Percentiles rank a stretch among this genome's conserved stretches.
These are phyloP conservation scores for Rhodomyrtus tomentosa DNA, from an alignment of 345 rosid species.

Conservation along the genomic window DNA sequence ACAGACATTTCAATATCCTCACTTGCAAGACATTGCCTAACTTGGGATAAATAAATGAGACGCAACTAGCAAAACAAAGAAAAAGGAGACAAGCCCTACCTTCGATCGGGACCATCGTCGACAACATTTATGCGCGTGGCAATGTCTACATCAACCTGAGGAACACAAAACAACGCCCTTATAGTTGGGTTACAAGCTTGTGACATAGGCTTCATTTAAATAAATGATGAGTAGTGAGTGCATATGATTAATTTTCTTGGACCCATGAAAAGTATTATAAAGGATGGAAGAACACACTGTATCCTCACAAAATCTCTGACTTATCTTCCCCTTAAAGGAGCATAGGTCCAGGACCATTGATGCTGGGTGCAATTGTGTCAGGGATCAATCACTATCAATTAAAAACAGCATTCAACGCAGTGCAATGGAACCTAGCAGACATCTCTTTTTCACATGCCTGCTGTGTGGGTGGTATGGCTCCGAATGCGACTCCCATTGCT, in stretches of 20 bases:
- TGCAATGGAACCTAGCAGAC: background rate
- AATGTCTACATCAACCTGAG: constrained; percentile 93
- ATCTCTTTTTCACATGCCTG: constrained; percentile 25
- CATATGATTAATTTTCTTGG: background rate
- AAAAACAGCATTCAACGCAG: background rate
- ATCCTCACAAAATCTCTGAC: background rate
- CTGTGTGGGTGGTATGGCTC: constrained; percentile 63
- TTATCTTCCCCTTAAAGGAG: background rate
- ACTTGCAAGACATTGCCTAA: background rate
- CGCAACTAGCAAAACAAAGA: constrained; percentile 1
- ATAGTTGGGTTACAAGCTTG: background rate
- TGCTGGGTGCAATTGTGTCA: background rate
- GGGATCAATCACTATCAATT: background rate
- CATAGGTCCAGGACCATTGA: background rate
- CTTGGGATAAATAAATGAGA: background rate
- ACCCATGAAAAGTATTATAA: background rate
- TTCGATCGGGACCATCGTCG: constrained; percentile 75
- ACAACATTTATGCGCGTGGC: constrained; percentile 56
- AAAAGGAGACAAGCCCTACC: constrained; percentile 31
- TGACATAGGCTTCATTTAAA: background rate
- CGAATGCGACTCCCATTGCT: constrained; percentile 95
- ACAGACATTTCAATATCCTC: background rate
- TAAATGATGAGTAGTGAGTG: background rate
- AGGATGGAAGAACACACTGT: background rate
- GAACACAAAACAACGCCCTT: background rate